phyloP scores from a whole-genome alignment of 2,329 filamentous ascomycete genomes.

The Botrytis sinoallii region DNA sequence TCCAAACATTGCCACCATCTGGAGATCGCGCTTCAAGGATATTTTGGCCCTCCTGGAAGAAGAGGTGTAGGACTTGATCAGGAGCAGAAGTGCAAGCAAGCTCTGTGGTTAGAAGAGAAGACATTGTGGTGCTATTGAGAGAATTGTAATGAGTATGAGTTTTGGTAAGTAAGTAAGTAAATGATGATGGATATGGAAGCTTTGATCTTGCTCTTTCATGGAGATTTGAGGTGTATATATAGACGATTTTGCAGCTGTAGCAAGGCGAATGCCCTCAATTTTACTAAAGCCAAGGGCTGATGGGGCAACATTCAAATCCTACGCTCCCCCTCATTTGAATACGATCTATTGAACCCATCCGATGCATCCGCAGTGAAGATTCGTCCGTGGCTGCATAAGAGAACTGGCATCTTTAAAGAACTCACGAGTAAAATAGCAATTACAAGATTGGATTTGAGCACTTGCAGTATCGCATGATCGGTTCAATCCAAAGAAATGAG shows the following conservation, averaged over 20 bases:
- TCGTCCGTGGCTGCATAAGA: neutral
- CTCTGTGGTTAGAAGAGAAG: slow-evolving; percentile 10
- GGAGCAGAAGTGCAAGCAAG: slow-evolving; percentile 6
- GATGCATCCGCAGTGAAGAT: neutral
- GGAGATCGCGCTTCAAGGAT: slow-evolving; percentile 14
- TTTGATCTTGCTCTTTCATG: neutral
- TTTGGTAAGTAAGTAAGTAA: neutral
- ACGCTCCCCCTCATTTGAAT: slow-evolving; percentile 8
- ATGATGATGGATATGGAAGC: neutral
- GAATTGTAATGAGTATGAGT: neutral
- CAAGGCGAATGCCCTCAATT: neutral
- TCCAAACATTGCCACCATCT: slow-evolving; percentile 8
- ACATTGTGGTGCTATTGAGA: neutral
- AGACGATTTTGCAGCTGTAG: neutral
- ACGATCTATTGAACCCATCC: neutral
- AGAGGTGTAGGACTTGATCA: slow-evolving; percentile 8
- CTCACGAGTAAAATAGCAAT: neutral
- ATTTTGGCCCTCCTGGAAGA: slow-evolving; percentile 4
- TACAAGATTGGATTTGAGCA: neutral
- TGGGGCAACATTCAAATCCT: neutral
- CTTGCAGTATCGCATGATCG: slow-evolving; percentile 8
- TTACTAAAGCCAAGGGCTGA: neutral
- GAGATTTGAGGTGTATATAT: slow-evolving; percentile 8
- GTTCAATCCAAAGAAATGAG: neutral
- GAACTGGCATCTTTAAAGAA: neutral